Evolutionary conservation across 345 rosid species (phyloP).

Genomic region (thale cress (Arabidopsis thaliana)): DNA sequence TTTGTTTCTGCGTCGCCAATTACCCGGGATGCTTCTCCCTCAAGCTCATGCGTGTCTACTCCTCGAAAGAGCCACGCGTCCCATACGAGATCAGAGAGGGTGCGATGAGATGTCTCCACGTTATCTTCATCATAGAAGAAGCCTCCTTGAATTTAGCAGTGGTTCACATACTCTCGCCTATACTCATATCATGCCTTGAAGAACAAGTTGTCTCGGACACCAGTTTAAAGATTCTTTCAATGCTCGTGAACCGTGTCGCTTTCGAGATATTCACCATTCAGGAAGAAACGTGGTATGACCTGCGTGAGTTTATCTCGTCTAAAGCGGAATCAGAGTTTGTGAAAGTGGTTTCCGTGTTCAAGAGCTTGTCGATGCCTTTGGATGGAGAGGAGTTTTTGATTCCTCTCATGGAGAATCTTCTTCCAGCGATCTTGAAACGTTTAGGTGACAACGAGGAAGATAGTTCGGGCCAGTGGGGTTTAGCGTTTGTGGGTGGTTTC

Average conservation of each 20-base stretch:
- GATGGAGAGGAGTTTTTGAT: background rate
- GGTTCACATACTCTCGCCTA: background rate
- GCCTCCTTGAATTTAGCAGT: background rate
- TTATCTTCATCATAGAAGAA: background rate
- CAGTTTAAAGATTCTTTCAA: slow-evolving; percentile 3
- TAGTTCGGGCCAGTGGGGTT: background rate
- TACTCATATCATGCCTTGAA: slow-evolving; percentile 8
- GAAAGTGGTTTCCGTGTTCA: slow-evolving; percentile 7
- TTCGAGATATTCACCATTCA: background rate
- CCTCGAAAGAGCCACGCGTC: slow-evolving; percentile 10
- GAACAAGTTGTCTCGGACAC: background rate
- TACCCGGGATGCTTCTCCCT: slow-evolving; percentile 4
- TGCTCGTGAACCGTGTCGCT: background rate
- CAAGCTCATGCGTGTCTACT: background rate
- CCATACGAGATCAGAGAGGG: background rate
- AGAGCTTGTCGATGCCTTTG: background rate
- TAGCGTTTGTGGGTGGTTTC: slow-evolving; percentile 2
- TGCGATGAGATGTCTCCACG: background rate
- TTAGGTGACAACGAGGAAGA: background rate
- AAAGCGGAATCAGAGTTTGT: background rate
- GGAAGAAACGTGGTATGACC: background rate
- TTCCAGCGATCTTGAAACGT: slow-evolving; percentile 12
- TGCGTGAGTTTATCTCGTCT: slow-evolving; percentile 7
- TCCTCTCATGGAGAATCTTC: background rate
- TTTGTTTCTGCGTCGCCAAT: slow-evolving; percentile 7